These are phyloP conservation scores for Fusarium sp. DNA, from an alignment of 2,329 filamentous ascomycete genomes.

Conservation along the genomic window DNA sequence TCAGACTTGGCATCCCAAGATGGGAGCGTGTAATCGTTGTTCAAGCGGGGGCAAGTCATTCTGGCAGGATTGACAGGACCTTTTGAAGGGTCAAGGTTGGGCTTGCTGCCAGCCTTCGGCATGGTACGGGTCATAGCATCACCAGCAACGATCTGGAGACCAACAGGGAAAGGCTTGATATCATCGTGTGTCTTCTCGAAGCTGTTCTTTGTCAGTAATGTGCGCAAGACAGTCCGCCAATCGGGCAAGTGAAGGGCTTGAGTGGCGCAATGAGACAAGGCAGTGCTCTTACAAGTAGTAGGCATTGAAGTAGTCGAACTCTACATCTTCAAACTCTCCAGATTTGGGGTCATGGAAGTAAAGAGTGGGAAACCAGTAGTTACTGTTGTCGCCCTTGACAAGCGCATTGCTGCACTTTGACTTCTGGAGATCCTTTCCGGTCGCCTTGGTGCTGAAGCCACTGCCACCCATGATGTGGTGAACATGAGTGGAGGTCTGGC, in stretches of 20 bases:
- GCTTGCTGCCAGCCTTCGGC: constrained; percentile 59
- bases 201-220: constrained; percentile 43
- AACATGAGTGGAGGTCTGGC: constrained; percentile 65
- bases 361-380: constrained; percentile 79
- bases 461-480: constrained; percentile 77
- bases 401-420: constrained; percentile 77
- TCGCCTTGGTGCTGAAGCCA: constrained; percentile 69
- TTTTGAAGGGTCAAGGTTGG: constrained; percentile 60
- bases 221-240: not conserved
- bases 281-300: constrained; percentile 72
- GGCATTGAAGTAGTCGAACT: constrained; percentile 75
- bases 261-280: not conserved
- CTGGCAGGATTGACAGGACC: constrained; percentile 63
- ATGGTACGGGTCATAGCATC: constrained; percentile 65
- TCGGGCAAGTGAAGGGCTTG: not conserved
- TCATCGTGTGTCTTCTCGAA: constrained; percentile 71
- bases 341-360: constrained; percentile 72
- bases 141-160: constrained; percentile 76
- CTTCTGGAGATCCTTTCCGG: constrained; percentile 63
- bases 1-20: constrained; percentile 64
- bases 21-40: constrained; percentile 55
- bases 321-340: constrained; percentile 70
- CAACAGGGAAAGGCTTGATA: constrained; percentile 73
- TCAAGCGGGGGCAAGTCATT: constrained; percentile 66
- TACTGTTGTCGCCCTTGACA: constrained; percentile 72